Evolutionary conservation across 2,329 filamentous ascomycete genomes (phyloP).

Genomic region (Fusarium sp.): DNA sequence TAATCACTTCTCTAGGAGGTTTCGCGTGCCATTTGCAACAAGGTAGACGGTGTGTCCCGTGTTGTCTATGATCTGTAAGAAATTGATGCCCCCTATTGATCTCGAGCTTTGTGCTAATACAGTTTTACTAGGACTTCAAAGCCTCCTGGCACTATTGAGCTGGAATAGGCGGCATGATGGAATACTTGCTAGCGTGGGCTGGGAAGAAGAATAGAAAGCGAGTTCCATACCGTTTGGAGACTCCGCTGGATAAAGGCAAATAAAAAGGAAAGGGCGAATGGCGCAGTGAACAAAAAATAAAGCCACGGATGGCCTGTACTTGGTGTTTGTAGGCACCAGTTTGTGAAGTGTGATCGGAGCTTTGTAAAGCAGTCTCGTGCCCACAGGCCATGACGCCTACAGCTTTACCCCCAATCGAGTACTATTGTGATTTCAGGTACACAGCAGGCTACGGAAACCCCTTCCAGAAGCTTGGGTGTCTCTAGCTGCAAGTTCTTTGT

Average conservation of each 20-base stretch:
- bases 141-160: constrained; percentile 81
- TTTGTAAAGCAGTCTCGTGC: background rate
- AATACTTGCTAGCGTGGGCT: constrained; percentile 4
- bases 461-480: background rate
- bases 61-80: constrained; percentile 75
- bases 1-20: constrained; percentile 75
- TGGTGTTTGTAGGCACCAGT: constrained; percentile 2
- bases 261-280: constrained; percentile 9
- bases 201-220: constrained; percentile 10
- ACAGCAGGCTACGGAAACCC: background rate
- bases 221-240: constrained; percentile 5
- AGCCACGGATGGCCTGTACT: constrained; percentile 1
- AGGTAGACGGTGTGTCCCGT: constrained; percentile 78
- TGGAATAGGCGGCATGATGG: constrained; percentile 68
- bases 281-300: constrained; percentile 5
- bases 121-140: constrained; percentile 67
- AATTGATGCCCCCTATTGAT: background rate
- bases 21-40: constrained; percentile 66
- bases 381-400: background rate
- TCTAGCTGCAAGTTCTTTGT: constrained; percentile 1
- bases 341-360: background rate
- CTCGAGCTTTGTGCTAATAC: constrained; percentile 11
- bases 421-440: background rate
- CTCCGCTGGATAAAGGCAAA: constrained; percentile 6
- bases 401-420: background rate